Base-by-base conservation (phyloP, 106 monocot species). In the Acorus gramineus region DNA sequence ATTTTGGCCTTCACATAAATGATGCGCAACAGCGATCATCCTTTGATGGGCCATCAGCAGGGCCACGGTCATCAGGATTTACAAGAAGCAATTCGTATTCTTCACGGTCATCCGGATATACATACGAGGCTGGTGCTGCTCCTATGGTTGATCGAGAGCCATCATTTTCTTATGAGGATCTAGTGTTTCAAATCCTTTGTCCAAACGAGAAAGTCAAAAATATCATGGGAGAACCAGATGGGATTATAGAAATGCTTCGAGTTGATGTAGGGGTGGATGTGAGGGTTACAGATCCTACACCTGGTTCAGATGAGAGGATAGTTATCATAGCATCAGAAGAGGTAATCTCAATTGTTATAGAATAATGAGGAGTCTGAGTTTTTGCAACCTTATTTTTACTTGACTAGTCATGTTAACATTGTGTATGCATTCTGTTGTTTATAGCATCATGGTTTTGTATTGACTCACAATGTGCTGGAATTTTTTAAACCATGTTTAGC, bases 231-330 rank as follows among this genome's bases (percentile, higher is more conserved):
- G 60, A 62, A 28, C 56, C 82, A 47, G 62, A 68, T 82, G 96
- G 91, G 69, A 80, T 88, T 69, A 69, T 88, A 59, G 83, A 98
- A 66, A 81, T 79, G 75, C 78, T 98, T 50, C 87, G 58, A 60
- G 56, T n/a, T 59, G 92, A 91, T 53, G 71, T 98, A 45, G 96
- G 96, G 46, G 96, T 98, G 3, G 85, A 98, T 68, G 82, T 98
- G 49, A 80, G 46, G 56, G 69, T 92, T 61, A 63, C 73, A 49
- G 85, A 98, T 78, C 62, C 77, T 64, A 60, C 85, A 42, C 81
- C 74, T 62, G 92, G 88, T 7, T 92, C 83, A 64, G 73, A 79
- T 68, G 96, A 98, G 78, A 53, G 70, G 42, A 49, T 92, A 62
- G 74, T 98, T 56, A 51, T 79, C 46, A 79, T 98, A 62, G 81